Evolutionary conservation across 2,329 filamentous ascomycete species (phyloP).

Genomic region (Aaosphaeria arxii): DNA sequence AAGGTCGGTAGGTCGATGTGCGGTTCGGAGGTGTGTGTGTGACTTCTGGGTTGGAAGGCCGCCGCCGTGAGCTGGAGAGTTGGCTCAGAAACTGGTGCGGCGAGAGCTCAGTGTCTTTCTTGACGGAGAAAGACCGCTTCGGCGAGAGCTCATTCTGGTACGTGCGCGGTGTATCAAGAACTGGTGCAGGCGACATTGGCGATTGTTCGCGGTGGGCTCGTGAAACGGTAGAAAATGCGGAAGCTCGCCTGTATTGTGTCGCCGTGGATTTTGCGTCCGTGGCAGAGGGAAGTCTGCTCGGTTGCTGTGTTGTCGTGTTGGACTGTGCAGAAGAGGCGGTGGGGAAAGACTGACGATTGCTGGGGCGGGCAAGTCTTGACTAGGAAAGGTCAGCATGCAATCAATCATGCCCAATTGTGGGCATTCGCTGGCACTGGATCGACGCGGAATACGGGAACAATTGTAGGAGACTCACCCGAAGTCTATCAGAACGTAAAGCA

Average conservation of each 20-base stretch:
- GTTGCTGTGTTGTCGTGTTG: conserved; percentile 21
- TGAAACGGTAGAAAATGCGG: conserved; percentile 27
- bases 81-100: conserved; percentile 34
- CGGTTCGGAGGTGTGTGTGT: conserved; percentile 31
- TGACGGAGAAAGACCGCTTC: conserved; percentile 22
- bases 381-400: not conserved
- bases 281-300: conserved; percentile 23
- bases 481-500: conserved; percentile 24
- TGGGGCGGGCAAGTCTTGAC: conserved; percentile 37
- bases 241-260: conserved; percentile 26
- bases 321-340: conserved; percentile 23
- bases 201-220: conserved; percentile 23
- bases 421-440: too few relatives aligned
- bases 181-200: conserved; percentile 22
- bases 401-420: too few relatives aligned
- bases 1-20: conserved; percentile 31
- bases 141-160: conserved; percentile 26
- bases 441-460: too few relatives aligned
- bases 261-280: conserved; percentile 20
- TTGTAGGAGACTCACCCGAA: conserved; percentile 22
- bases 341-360: conserved; percentile 34
- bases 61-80: conserved; percentile 14
- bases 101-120: conserved; percentile 26
- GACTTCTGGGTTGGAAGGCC: conserved; percentile 31
- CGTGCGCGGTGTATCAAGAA: conserved; percentile 18